Base-by-base conservation (phyloP, 352 stramenopile genomes). In the Globisporangium lucens region DNA sequence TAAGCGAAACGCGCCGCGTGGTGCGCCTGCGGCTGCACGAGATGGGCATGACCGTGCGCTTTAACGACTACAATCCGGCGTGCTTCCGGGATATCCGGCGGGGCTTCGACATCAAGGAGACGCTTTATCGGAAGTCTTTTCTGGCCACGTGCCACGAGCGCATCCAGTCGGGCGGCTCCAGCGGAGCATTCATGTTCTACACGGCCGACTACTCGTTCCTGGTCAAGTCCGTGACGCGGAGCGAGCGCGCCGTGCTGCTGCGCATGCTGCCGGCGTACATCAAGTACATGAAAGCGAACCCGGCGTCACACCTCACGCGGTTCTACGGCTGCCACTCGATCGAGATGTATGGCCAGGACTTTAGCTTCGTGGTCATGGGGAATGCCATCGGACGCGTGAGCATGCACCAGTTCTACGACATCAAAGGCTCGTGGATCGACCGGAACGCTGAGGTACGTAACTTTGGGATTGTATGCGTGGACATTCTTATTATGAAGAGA, bases 281-380 rank as follows among this genome's bases (percentile, higher is more conserved):
- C 52, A 60, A 71, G 13, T 85, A 97, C 71, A 91, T 97, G 77
- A 87, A 93, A 59, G 66, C 65, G 46, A 84, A 97, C 61, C 86
- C 90, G 24, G 66, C 78, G 20, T 95, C 83, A 29, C 83, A 96
- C 63, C 72, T 97, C 58, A 96, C 88, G n/a, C 81, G 91, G 27
- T 97, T 93, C 65, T 94, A 94, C 41, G 91, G 91, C 35, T 96
- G 88, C 67, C 90, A 97, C 68, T 90, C 84, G 30, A 94, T 97
- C 30, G 78, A 88, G 49, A 97, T 97, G 87, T 97, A 97, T 62
- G 87, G 88, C 2, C 80, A 95, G 61, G 67, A 82, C 17, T 95
- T 95, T 69, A 92, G 76, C 71, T 97, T 97, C 53, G 85, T 97
- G 20, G 91, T 97, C 60, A 97, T 97, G 91, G 85, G 85, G 57